Percentiles rank a stretch among this genome's conserved stretches.
Conservation (phyloP, 1,284 basidiomycete species). For the Pisolithus thermaeus region DNA sequence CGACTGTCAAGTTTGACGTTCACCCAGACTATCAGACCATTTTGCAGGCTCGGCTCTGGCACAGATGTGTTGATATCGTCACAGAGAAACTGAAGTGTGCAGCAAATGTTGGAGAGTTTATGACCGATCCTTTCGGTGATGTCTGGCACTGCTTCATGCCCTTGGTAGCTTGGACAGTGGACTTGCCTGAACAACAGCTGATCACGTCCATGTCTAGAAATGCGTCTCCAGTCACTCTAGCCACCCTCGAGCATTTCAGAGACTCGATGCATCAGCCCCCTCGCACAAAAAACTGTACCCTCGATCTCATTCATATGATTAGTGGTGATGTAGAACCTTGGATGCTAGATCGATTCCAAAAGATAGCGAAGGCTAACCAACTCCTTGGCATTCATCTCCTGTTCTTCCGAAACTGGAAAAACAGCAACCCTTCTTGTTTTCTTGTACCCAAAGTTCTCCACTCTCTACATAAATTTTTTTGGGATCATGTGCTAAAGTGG, state of each 20-base stretch:
- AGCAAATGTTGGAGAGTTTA: neutral
- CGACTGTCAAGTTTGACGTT: neutral
- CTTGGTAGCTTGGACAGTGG: neutral
- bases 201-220: neutral
- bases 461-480: conserved; percentile 1
- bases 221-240: conserved; percentile 1
- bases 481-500: conserved; percentile 1
- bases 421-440: conserved; percentile 1
- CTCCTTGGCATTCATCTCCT: neutral
- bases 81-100: neutral
- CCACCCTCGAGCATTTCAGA: neutral
- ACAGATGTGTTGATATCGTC: conserved; percentile 6
- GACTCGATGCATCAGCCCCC: neutral
- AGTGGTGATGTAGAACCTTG: neutral
- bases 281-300: neutral
- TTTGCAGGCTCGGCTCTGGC: neutral
- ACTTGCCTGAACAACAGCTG: conserved; percentile 6
- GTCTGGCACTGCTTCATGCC: conserved; percentile 3
- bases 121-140: conserved; percentile 1
- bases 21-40: conserved; percentile 2
- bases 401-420: conserved; percentile 1
- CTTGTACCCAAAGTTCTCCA: neutral
- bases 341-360: conserved; percentile 1
- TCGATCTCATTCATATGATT: neutral
- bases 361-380: neutral